Base-by-base conservation (phyloP, 371 early-diverging fungal genomes). In the Blakeslea trispora region DNA sequence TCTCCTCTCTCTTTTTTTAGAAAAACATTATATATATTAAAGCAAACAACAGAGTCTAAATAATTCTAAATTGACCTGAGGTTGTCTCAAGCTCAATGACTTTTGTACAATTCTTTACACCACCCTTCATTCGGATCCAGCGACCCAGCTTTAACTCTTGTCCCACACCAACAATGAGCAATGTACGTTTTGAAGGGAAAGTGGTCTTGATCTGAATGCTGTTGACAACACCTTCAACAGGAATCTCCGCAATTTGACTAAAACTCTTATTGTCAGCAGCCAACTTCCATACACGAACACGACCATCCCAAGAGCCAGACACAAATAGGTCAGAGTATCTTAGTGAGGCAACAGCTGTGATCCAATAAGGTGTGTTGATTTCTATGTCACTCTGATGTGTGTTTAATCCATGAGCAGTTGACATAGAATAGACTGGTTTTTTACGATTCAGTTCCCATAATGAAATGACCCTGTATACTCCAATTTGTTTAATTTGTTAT, bases 111-210 rank as follows among this genome's bases (percentile, higher is more conserved):
- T 94, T 92, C 71, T 83, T 89, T 18, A 79, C 87, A 35, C 81
- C 77, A 23, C 50, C 48, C 63, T 85, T 84, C 58, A 85, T 59
- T 59, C 83, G 74, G 69, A 86, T 68, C 98, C 98, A 98, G 44
- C 98, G 85, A n/a, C 98, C 98, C 43, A 88, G 54, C 55, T 86
- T 80, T 56, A 91, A 90, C 67, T 98, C 96, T 68, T 93, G 91
- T 15, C 95, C 95, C 23, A 90, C 74, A 11, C 87, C 95, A 0
- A 83, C 85, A 2, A 87, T 82, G n/a, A 96, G 53, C n/a, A 78
- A 48, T 6, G 83, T 79, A 37, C 71, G 81, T 43, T 77, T 81
- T 28, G 74, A 71, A 23, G 81, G 69, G 23, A 67, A 73, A 35
- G 73, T 60, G 3, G 77, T 72, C 49, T 81, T 76, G 50, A 83